These are phyloP conservation scores for Phytopythium litorale DNA, from an alignment of 352 stramenopile species.

Conservation along the genomic window DNA sequence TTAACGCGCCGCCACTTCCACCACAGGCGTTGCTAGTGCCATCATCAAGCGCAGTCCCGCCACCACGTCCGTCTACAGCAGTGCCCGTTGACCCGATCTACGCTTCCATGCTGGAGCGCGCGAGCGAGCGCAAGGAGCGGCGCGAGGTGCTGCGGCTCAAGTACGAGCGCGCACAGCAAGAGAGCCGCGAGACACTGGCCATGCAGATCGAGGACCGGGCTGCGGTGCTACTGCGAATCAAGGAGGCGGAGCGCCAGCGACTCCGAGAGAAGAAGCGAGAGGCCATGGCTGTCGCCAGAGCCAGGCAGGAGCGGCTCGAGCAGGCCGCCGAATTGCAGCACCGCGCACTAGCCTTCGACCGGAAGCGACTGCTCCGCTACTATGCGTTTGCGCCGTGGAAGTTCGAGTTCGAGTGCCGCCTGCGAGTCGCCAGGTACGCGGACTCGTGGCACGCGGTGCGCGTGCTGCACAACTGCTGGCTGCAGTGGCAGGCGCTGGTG, in stretches of 20 bases:
- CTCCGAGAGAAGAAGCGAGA: slow-evolving; percentile 35
- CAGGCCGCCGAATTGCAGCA: slow-evolving; percentile 22
- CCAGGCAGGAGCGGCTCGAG: slow-evolving; percentile 31
- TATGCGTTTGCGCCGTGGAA: slow-evolving; percentile 47
- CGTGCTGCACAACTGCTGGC: slow-evolving; percentile 33
- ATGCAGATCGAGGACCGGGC: slow-evolving; percentile 39
- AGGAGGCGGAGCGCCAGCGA: slow-evolving; percentile 31
- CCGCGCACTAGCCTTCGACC: slow-evolving; percentile 27
- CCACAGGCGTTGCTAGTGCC: not conserved
- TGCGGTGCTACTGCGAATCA: slow-evolving; percentile 29
- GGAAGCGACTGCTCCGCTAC: slow-evolving; percentile 36
- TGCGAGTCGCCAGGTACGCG: not conserved
- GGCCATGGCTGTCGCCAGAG: slow-evolving; percentile 20
- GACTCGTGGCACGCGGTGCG: slow-evolving; percentile 41
- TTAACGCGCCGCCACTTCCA: not conserved
- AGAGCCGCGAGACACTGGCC: slow-evolving; percentile 37
- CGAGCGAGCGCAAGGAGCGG: slow-evolving; percentile 47
- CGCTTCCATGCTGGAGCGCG: slow-evolving; percentile 47
- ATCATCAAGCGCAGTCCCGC: not conserved
- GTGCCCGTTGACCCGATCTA: slow-evolving; percentile 35
- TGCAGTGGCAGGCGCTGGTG: slow-evolving; percentile 34
- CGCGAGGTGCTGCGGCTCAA: slow-evolving; percentile 45
- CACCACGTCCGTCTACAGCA: not conserved
- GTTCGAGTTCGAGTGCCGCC: slow-evolving; percentile 11
- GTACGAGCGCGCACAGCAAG: slow-evolving; percentile 47